Percentiles rank a stretch among this genome's conserved stretches.
Evolutionary conservation across 73 alveolate genomes (phyloP).

Genomic region (Tetrahymena malaccensis): DNA sequence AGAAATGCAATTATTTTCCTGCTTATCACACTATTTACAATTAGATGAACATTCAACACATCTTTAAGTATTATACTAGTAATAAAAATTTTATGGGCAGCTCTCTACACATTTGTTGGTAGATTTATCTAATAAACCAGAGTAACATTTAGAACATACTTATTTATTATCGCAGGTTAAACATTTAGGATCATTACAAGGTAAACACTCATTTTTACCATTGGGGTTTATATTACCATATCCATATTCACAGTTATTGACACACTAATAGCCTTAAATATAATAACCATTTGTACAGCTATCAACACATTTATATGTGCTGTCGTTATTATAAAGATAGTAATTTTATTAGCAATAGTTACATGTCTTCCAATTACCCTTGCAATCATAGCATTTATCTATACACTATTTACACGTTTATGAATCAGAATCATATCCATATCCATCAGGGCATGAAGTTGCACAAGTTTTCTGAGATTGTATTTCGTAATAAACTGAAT

Average conservation of each 20-base stretch:
- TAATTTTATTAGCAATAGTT: neutral
- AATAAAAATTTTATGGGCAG: neutral
- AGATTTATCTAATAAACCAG: neutral
- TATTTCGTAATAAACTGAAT: neutral
- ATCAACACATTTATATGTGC: neutral
- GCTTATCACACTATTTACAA: neutral
- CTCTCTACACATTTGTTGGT: neutral
- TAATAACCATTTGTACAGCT: neutral
- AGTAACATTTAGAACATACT: neutral
- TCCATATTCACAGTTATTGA: neutral
- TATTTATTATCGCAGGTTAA: neutral
- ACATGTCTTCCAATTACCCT: neutral
- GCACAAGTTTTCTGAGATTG: neutral
- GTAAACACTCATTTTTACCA: neutral
- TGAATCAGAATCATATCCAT: neutral
- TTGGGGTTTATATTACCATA: neutral
- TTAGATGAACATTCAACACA: neutral
- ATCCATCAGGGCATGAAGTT: neutral
- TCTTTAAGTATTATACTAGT: neutral
- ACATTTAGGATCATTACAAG: neutral
- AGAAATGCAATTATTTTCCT: neutral
- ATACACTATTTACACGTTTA: neutral
- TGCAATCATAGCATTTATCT: neutral
- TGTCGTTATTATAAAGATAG: neutral
- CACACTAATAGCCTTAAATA: neutral